These are phyloP conservation scores for Cystobasidium sp. DNA, from an alignment of 1,284 basidiomycete genomes.

Conservation along the genomic window DNA sequence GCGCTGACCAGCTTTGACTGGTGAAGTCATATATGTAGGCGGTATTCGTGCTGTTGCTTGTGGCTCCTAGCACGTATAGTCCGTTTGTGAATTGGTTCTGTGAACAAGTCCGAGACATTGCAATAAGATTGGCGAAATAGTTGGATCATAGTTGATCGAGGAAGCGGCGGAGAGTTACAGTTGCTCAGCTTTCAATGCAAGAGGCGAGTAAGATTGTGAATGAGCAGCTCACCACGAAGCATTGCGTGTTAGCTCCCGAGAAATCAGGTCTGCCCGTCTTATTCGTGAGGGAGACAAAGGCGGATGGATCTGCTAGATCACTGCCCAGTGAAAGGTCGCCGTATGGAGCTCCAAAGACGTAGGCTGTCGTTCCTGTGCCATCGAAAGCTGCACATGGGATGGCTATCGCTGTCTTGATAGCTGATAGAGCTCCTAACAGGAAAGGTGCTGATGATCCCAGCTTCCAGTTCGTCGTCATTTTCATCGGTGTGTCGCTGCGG, in stretches of 20 bases:
- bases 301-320: conserved; percentile 13
- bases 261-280: conserved; percentile 39
- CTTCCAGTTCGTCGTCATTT: background rate
- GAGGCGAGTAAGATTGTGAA: background rate
- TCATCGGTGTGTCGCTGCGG: too few relatives aligned
- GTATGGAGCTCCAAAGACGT: conserved; percentile 27
- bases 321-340: conserved; percentile 27
- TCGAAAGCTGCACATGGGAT: conserved; percentile 39
- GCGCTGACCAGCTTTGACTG: conserved; percentile 24
- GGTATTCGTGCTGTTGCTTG: background rate
- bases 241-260: conserved; percentile 31
- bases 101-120: background rate
- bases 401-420: background rate
- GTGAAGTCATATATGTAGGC: conserved; percentile 35
- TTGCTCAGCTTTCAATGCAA: background rate
- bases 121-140: conserved; percentile 1
- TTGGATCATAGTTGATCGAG: background rate
- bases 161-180: background rate
- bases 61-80: conserved; percentile 36
- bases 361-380: conserved; percentile 13
- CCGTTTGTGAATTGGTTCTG: conserved; percentile 44
- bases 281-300: conserved; percentile 25
- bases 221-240: conserved; percentile 26
- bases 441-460: background rate
- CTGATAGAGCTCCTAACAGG: background rate